These are phyloP conservation scores for Carex myosuroides DNA, from an alignment of 176 grass and related monocot species.

Conservation along the genomic window DNA sequence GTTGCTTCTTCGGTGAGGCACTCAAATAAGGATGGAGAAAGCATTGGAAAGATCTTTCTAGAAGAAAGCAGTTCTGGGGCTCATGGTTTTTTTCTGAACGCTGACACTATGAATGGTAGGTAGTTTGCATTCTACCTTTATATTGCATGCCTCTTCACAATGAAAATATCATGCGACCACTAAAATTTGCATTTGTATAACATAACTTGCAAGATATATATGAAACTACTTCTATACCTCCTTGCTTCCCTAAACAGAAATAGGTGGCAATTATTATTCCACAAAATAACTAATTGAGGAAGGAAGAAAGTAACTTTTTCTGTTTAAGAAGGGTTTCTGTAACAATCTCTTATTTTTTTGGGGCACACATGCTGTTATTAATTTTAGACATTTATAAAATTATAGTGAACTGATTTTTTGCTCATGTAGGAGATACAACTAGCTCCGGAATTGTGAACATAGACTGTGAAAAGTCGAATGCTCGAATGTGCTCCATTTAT, in stretches of 20 bases:
- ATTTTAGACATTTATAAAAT: not conserved
- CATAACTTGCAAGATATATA: not conserved
- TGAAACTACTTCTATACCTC: not conserved
- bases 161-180: not conserved
- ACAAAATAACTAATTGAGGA: not conserved
- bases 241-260: not conserved
- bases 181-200: not conserved
- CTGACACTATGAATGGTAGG: not conserved
- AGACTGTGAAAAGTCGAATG: constrained; percentile 15
- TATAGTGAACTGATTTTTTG: not conserved
- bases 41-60: not conserved
- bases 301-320: not conserved
- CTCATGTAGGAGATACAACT: constrained; percentile 1
- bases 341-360: not conserved
- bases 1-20: not conserved
- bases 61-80: constrained; percentile 1
- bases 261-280: not conserved
- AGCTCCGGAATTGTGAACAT: constrained; percentile 20
- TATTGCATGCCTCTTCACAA: not conserved
- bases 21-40: constrained; percentile 13
- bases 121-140: not conserved
- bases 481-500: constrained; percentile 18
- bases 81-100: not conserved
- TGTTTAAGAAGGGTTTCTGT: constrained; percentile 1
- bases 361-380: not conserved